Evolutionary conservation across 257 asterid genomes (phyloP).

Genomic region (Nicotiana attenuata): DNA sequence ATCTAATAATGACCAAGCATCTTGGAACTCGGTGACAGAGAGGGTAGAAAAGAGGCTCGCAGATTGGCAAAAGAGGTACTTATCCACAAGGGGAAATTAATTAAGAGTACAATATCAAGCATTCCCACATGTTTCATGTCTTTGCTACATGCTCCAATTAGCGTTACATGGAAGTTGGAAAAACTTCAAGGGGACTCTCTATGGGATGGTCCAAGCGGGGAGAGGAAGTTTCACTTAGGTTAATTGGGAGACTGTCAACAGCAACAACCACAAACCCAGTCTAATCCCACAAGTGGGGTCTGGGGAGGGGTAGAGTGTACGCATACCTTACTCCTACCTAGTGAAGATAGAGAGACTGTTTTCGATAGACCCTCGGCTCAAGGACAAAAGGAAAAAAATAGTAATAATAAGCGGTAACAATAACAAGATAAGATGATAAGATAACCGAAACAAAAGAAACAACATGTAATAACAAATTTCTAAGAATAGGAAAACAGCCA

Average conservation of each 20-base stretch:
- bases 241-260: not conserved
- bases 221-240: not conserved
- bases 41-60: not conserved
- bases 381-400: too few relatives aligned
- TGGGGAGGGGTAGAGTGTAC: too few relatives aligned
- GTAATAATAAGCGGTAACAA: too few relatives aligned
- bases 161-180: not conserved
- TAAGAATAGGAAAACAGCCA: too few relatives aligned
- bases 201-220: not conserved
- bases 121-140: not conserved
- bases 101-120: not conserved
- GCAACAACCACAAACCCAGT: too few relatives aligned
- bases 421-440: too few relatives aligned
- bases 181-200: not conserved
- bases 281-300: too few relatives aligned
- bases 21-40: not conserved
- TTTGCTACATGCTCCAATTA: not conserved
- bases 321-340: too few relatives aligned
- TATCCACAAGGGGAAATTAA: not conserved
- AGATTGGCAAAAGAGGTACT: not conserved
- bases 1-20: not conserved
- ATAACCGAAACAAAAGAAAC: too few relatives aligned
- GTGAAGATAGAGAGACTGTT: too few relatives aligned
- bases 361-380: too few relatives aligned
- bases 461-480: too few relatives aligned